Base-by-base conservation (phyloP, 495 filamentous ascomycete genomes). In the Achaetomiella virescens region DNA sequence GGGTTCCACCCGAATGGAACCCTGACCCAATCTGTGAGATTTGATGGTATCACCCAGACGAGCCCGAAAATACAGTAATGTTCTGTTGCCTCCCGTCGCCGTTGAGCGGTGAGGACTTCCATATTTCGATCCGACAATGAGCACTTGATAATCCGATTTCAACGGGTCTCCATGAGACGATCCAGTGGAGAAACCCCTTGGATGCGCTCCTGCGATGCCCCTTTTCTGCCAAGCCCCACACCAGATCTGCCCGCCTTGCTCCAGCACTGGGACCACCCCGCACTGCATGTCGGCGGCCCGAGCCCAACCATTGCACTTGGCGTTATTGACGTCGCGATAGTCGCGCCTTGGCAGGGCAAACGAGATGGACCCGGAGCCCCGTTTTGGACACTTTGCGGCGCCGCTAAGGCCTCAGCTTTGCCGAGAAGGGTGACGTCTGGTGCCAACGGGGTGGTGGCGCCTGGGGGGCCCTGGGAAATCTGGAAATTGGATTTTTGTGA, bases 251-350 rank as follows among this genome's bases (percentile, higher is more conserved):
- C 15, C 17, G 14, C 41, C 15, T 18, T 17, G n/a, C 15, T 11
- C 45, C 44, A 44, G 53, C 25, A 35, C 45, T 33, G 12, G 18
- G 54, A 12, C 3, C 14, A 41, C 38, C 55, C 48, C 27, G 47
- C 40, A 14, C 22, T 22, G 17, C 40, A 38, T 1, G 10, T 1
- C 4, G 20, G 18, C 54, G 54, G 54, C 1, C 54, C 54, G 47
- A 37, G 11, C 12, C 14, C 38, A 46, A 49, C 50, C 56, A 59
- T 48, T 43, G n/a, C 31, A 25, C 56, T 59, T 59, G 56, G 56
- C 56, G 36, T 31, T 59, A 54, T 59, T 59, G 50, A 49, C 57
- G 48, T 55, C 44, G 51, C 51, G 51, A 59, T 49, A 59, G 50
- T 59, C 20, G 37, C 15, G 20, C 22, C 57, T 59, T 59, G 57